Base-by-base conservation (phyloP, 2,329 filamentous ascomycete genomes). In the Knufia petricola region DNA sequence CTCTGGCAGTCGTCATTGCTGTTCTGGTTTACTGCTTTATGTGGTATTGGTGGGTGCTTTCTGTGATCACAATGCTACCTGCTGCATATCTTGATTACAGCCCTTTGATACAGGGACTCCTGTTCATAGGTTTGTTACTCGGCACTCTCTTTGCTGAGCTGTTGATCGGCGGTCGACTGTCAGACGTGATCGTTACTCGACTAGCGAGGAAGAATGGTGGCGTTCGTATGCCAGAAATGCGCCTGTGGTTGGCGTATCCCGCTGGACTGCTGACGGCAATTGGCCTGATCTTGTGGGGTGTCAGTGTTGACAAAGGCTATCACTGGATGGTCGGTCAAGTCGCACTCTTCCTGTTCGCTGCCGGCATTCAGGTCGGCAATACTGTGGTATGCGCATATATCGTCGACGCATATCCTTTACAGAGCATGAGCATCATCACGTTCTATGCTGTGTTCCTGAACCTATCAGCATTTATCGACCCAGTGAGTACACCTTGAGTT, bases 241-340 rank as follows among this genome's bases (percentile, higher is more conserved):
- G 76, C 13, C 59, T 79, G 19, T 79, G 74, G 74, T 60, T 78
- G 10, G 69, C 67, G 2, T 78, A 77, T 60, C 76, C 76, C 4
- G 75, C 73, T 10, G 66, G 69, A 2, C 7, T 72, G 3, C 50
- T 76, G 9, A 74, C 68, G 1, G 66, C 69, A 15, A 58, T 75
- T 4, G 76, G 76, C 0, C 59, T 75, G 28, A 64, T 77, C 26
- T 39, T 79, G 41, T 79, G 76, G 76, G 76, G 76, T 0, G 58
- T 78, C 36, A 76, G 72, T 45, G 63, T 79, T 12, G 75, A 78
- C 50, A 66, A 64, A 34, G 58, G 58, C 0, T 77, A 73, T 55
- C 75, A 79, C 59, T 79, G 75, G 74, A 74, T 77, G 30, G 70
- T 77, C 0, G 76, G 74, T 1, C 75, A 79, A 51, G 61, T 77